Conservation (phyloP, 768 basidiomycete genomes). For the Suillus weaverae region DNA sequence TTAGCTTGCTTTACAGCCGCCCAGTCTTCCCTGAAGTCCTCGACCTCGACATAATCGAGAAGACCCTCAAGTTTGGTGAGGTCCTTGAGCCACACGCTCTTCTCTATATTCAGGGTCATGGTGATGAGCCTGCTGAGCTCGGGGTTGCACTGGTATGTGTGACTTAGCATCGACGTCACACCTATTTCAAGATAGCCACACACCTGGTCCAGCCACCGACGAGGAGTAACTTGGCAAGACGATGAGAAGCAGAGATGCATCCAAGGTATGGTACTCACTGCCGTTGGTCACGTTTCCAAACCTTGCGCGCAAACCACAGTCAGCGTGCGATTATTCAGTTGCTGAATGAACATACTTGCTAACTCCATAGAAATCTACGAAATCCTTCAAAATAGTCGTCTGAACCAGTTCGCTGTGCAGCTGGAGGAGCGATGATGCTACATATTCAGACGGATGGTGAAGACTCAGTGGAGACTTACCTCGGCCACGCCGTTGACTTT, state of each 20-base stretch:
- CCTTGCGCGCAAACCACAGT: constrained; percentile 34
- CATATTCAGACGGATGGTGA: not conserved
- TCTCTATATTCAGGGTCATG: constrained; percentile 71
- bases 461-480: constrained; percentile 32
- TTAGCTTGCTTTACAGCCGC: constrained; percentile 84
- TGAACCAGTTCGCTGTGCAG: constrained; percentile 88
- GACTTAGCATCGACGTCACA: constrained; percentile 9
- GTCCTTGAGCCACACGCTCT: constrained; percentile 83
- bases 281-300: constrained; percentile 95
- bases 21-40: constrained; percentile 78
- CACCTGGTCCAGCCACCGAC: constrained; percentile 87
- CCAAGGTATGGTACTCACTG: constrained; percentile 46
- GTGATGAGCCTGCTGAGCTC: constrained; percentile 83
- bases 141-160: constrained; percentile 74
- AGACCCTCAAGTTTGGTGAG: constrained; percentile 77
- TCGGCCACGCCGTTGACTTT: constrained; percentile 97
- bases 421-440: constrained; percentile 29
- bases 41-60: constrained; percentile 68
- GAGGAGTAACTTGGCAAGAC: constrained; percentile 68
- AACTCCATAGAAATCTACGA: constrained; percentile 87
- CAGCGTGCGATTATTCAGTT: constrained; percentile 4
- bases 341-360: constrained; percentile 54
- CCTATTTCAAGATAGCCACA: constrained; percentile 1
- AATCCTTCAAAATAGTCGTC: constrained; percentile 85
- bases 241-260: not conserved